Conservation (phyloP, 768 basidiomycete genomes). For the Austroboletus eburneus region DNA sequence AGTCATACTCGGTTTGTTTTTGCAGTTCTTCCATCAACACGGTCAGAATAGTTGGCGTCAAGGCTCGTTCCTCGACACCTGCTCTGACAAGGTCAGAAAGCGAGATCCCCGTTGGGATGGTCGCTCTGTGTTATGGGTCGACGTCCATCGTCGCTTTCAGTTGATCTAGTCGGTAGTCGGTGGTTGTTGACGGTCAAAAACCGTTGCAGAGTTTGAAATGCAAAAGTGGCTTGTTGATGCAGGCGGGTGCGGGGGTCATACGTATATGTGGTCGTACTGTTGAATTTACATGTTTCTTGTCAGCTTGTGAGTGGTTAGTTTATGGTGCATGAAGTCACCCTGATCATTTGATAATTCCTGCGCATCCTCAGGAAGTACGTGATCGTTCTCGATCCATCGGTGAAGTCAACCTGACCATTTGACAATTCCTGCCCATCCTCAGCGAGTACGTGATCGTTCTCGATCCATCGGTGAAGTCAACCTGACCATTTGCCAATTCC, state of each 20-base stretch:
- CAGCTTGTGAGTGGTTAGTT: too few species aligned
- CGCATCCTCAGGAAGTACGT: too few species aligned
- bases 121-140: constrained; percentile 43
- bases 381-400: too few species aligned
- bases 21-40: constrained; percentile 60
- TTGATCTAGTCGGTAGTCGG: constrained; percentile 36
- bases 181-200: constrained; percentile 56
- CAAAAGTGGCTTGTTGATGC: constrained; percentile 67
- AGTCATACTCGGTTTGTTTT: constrained; percentile 56
- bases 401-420: too few species aligned
- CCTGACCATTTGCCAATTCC: too few species aligned
- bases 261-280: constrained; percentile 65
- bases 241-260: constrained; percentile 76
- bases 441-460: too few species aligned
- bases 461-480: too few species aligned
- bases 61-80: constrained; percentile 51
- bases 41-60: constrained; percentile 54
- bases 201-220: constrained; percentile 60
- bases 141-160: constrained; percentile 42
- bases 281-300: too few species aligned
- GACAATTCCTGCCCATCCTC: too few species aligned
- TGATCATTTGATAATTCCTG: too few species aligned
- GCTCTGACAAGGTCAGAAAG: too few species aligned
- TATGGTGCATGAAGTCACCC: too few species aligned
- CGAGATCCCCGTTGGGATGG: constrained; percentile 45